Conservation (phyloP, 1,284 basidiomycete species). For the Leccinum griseonigrum region DNA sequence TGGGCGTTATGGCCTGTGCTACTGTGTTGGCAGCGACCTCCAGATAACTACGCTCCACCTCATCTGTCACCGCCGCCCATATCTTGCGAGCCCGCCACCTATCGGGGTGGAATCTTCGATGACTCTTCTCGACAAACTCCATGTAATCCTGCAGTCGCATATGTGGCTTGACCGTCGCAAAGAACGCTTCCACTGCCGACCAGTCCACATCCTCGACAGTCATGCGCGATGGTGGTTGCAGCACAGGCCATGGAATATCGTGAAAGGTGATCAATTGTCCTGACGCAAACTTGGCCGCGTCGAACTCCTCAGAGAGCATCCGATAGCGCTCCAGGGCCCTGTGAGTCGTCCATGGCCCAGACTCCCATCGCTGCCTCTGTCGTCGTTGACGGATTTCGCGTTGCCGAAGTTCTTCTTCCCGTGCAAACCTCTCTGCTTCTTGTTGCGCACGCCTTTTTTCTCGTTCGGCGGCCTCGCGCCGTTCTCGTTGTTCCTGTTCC, state of each 20-base stretch:
- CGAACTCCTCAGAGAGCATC: constrained; percentile 57
- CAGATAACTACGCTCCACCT: constrained; percentile 29
- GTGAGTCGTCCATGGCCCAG: constrained; percentile 54
- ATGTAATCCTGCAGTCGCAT: constrained; percentile 61
- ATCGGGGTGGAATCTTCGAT: constrained; percentile 46
- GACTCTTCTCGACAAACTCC: constrained; percentile 62
- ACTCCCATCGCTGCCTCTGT: constrained; percentile 48
- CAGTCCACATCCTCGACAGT: constrained; percentile 65
- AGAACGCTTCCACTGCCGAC: constrained; percentile 69
- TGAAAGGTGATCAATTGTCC: constrained; percentile 53
- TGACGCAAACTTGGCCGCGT: constrained; percentile 51
- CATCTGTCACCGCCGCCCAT: constrained; percentile 31
- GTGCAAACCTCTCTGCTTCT: constrained; percentile 31
- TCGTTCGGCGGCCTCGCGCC: constrained; percentile 34
- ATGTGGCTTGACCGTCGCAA: constrained; percentile 45
- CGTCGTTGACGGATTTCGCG: constrained; percentile 41
- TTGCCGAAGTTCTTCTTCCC: constrained; percentile 37
- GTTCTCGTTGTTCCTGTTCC: constrained; percentile 32
- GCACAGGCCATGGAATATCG: constrained; percentile 69
- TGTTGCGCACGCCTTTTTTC: constrained; percentile 26
- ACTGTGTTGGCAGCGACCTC: constrained; percentile 36
- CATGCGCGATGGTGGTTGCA: constrained; percentile 49
- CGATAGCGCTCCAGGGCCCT: constrained; percentile 68
- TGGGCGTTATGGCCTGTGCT: constrained; percentile 33
- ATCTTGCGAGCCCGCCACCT: constrained; percentile 34